Base-by-base conservation (phyloP, 768 basidiomycete genomes). In the Udeniomyces megalosporus region DNA sequence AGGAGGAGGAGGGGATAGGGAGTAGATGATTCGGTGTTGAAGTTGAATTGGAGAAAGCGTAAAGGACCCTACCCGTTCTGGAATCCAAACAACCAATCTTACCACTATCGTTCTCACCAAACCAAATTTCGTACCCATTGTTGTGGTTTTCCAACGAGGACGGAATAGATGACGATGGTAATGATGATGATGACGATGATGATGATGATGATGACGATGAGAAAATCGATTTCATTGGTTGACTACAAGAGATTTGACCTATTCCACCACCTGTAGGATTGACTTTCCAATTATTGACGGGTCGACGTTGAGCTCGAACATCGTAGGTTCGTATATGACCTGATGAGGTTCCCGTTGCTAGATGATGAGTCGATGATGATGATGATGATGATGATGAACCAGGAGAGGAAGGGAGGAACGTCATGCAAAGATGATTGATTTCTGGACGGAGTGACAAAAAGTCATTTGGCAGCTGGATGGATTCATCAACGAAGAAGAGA, bases 271-370 rank as follows among this genome's bases (percentile, higher is more conserved):
- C 38, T 8, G 38, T 8, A 8, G 38, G 8, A 17, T 42, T 42
- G 38, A 75, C 75, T 50, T 77, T 78, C 79, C 85, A 88, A 65
- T 84, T 78, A 26, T 79, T 75, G n/a, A 83, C 78, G 20, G 88
- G 88, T 46, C 80, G 77, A 20, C 80, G 80, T 26, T 80, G 81
- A 8, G 81, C 77, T 56, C 86, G 81, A 1, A 82, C 84, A 68
- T 91, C 88, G 68, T 91, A 91, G 46, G 80, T 78, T 49, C 84
- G 81, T 5, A 90, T 74, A 67, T 85, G 79, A 22, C 88, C 88
- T 47, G 82, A 74, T 60, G 81, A 79, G 0, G 85, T 88, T 0
- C 88, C 88, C n/a, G 81, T 78, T 17, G 83, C 71, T 26, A 90
- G 71, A 45, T 83, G 79, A 22, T 67, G 59, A 60, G 71, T 54